phyloP scores from a whole-genome alignment of 108 stramenopile genomes.

The Fistulifera solaris region DNA sequence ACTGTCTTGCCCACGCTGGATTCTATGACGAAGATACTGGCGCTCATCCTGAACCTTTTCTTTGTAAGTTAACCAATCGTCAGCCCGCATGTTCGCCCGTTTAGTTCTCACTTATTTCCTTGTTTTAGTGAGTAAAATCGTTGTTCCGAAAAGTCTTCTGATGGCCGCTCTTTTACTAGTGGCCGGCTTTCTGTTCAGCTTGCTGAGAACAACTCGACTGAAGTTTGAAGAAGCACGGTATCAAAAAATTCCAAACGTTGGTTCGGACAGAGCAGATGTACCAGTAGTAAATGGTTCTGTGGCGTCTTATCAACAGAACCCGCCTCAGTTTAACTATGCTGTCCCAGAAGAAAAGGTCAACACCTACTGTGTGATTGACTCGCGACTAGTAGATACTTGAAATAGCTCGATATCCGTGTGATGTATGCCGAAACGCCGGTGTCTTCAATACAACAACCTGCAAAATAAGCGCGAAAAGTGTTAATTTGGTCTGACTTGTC shows the following conservation, averaged over 20 bases:
- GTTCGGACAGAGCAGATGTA: constrained; percentile 4
- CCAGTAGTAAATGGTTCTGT: constrained; percentile 8
- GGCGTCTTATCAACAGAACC: constrained; percentile 25
- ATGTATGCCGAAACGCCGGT: no score
- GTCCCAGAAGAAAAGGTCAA: constrained; percentile 40
- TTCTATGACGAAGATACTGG: constrained; percentile 33
- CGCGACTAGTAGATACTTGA: constrained; percentile 33
- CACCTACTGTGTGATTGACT: constrained; percentile 77
- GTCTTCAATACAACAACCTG: no score
- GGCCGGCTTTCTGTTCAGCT: constrained; percentile 8
- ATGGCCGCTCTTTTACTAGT: constrained; percentile 15
- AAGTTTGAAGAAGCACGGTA: constrained; percentile 7
- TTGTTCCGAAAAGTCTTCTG: constrained; percentile 10
- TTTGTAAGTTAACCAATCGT: constrained; percentile 20
- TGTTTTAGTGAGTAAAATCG: background rate
- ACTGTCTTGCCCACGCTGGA: constrained; percentile 59
- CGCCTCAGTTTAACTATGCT: constrained; percentile 17
- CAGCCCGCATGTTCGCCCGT: background rate
- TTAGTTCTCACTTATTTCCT: background rate
- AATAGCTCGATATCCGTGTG: no score
- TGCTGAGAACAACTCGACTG: background rate
- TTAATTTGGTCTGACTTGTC: no score
- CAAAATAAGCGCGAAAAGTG: no score
- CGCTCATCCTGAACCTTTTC: constrained; percentile 9
- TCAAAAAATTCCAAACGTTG: constrained; percentile 1